These are phyloP conservation scores for Lasiodiplodia hormozganensis DNA, from an alignment of 2,329 filamentous ascomycete genomes.

Conservation along the genomic window DNA sequence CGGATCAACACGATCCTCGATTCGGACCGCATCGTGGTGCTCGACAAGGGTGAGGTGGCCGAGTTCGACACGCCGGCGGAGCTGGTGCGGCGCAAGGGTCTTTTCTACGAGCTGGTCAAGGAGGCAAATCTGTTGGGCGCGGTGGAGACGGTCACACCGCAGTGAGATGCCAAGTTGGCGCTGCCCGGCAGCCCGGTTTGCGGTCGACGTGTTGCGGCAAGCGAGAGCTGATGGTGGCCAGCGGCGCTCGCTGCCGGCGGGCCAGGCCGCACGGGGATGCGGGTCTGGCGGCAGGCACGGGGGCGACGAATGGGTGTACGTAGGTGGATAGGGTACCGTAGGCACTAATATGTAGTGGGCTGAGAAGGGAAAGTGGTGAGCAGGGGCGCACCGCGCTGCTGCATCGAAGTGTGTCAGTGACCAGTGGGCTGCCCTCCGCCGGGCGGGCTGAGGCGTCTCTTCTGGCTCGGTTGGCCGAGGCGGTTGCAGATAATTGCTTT, in stretches of 20 bases:
- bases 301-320: slow-evolving; percentile 20
- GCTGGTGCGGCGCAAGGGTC: slow-evolving; percentile 75
- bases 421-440: not conserved
- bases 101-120: slow-evolving; percentile 90
- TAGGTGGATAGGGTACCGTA: slow-evolving; percentile 6
- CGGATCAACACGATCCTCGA: slow-evolving; percentile 96
- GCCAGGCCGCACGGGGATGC: slow-evolving; percentile 24
- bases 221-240: slow-evolving; percentile 6
- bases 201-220: slow-evolving; percentile 18
- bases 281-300: slow-evolving; percentile 16
- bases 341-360: slow-evolving; percentile 14
- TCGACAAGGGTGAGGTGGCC: slow-evolving; percentile 86
- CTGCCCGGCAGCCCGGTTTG: slow-evolving; percentile 27
- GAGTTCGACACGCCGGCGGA: slow-evolving; percentile 90
- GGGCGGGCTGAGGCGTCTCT: not conserved
- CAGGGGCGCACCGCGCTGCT: not conserved
- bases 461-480: not conserved
- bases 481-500: slow-evolving; percentile 27
- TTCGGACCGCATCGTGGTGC: slow-evolving; percentile 87
- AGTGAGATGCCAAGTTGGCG: slow-evolving; percentile 21
- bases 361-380: slow-evolving; percentile 24
- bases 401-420: not conserved
- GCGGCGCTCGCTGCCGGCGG: slow-evolving; percentile 13
- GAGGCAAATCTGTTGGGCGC: slow-evolving; percentile 78
- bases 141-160: slow-evolving; percentile 31